phyloP scores from a whole-genome alignment of 2,329 filamentous ascomycete species.

The Tothia fuscella region DNA sequence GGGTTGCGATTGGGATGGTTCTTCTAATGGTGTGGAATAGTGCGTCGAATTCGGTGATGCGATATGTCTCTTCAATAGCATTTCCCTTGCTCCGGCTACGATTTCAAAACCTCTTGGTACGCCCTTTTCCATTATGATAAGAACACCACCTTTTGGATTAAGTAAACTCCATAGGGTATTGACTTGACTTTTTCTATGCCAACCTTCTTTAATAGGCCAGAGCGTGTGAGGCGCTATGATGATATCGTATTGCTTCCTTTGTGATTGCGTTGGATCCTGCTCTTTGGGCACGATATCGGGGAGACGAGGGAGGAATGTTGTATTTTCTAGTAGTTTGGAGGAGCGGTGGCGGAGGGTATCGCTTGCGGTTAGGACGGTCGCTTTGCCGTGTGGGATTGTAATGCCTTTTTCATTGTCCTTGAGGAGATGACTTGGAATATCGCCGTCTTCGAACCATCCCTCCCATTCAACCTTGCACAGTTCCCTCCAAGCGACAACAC shows the following conservation, averaged over 20 bases:
- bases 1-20: neutral
- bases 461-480: constrained; percentile 74
- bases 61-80: constrained; percentile 66
- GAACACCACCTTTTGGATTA: constrained; percentile 70
- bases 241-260: constrained; percentile 71
- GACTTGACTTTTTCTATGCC: constrained; percentile 63
- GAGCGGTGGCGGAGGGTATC: constrained; percentile 63
- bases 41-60: constrained; percentile 41
- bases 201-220: constrained; percentile 63
- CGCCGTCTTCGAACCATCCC: constrained; percentile 38
- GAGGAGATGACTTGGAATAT: constrained; percentile 21
- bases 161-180: constrained; percentile 85
- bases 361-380: constrained; percentile 69
- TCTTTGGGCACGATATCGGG: constrained; percentile 59
- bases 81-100: constrained; percentile 70
- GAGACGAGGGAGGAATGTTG: constrained; percentile 82
- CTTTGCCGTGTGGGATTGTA: constrained; percentile 51
- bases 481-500: constrained; percentile 63
- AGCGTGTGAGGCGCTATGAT: constrained; percentile 82
- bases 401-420: constrained; percentile 27
- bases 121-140: constrained; percentile 84
- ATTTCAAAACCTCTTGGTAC: constrained; percentile 86
- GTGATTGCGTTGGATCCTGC: constrained; percentile 28
- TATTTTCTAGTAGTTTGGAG: constrained; percentile 70
- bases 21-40: constrained; percentile 11